Evolutionary conservation across 495 filamentous ascomycete species (phyloP).

Genomic region (Trichocladium uniseriatum): DNA sequence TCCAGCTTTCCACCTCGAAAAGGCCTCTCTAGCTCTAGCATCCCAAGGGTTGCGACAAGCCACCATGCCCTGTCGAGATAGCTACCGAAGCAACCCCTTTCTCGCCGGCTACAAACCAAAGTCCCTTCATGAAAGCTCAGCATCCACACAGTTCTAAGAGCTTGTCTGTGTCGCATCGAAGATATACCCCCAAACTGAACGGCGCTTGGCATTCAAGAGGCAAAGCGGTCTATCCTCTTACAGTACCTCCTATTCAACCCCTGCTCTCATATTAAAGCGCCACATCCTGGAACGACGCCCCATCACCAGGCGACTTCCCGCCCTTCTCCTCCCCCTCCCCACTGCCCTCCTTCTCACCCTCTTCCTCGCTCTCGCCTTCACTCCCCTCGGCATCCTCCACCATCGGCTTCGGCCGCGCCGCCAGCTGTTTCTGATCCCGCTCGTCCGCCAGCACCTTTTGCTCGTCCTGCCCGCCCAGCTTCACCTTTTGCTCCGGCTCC

Average conservation of each 20-base stretch:
- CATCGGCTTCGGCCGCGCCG: slow-evolving; percentile 29
- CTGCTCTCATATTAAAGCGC: slow-evolving; percentile 29
- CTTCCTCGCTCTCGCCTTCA: slow-evolving; percentile 17
- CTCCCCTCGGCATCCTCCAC: slow-evolving; percentile 22
- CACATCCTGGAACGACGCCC: slow-evolving; percentile 46
- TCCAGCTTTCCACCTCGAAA: no score
- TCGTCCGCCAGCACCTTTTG: slow-evolving; percentile 50
- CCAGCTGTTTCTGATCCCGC: slow-evolving; percentile 41
- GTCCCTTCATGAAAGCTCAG: no score
- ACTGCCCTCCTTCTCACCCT: slow-evolving; percentile 28
- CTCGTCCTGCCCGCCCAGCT: slow-evolving; percentile 35
- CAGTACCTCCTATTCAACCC: not conserved
- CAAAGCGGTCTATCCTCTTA: not conserved
- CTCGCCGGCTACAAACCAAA: no score
- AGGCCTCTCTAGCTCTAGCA: no score
- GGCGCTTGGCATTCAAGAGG: no score
- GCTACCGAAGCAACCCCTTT: no score
- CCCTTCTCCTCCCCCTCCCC: slow-evolving; percentile 22
- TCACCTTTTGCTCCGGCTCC: slow-evolving; percentile 26
- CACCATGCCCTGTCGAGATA: no score
- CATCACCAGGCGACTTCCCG: slow-evolving; percentile 34
- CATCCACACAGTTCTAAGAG: no score
- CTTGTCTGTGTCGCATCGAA: no score
- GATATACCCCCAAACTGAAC: no score
- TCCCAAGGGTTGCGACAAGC: no score